A percentile compares a stretch with the other conserved stretches of the same genome.
phyloP scores from a whole-genome alignment of 441 rosid species.

The Populus hybrid region DNA sequence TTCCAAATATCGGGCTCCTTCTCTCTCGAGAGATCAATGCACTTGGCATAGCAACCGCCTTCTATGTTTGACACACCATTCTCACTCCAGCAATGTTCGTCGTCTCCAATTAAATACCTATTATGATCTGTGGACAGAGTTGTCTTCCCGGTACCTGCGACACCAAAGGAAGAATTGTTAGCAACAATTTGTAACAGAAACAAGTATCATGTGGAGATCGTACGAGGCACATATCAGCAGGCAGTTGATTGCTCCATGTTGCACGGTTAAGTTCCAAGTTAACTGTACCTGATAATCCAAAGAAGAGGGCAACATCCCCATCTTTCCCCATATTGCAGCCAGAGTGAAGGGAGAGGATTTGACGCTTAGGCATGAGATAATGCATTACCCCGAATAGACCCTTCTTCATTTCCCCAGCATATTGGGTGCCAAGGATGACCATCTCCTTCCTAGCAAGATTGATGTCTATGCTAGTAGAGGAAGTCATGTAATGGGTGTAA shows the following conservation, averaged over 20 bases:
- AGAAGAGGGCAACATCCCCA: constrained; percentile 97
- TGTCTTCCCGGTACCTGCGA: constrained; percentile 82
- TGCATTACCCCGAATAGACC: constrained; percentile 95
- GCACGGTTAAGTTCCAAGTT: constrained; percentile 22
- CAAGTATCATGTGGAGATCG: constrained; percentile 2
- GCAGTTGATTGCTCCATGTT: constrained; percentile 16
- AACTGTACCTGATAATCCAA: constrained; percentile 87
- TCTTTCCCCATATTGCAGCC: constrained; percentile 95
- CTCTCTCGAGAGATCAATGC: constrained; percentile 80
- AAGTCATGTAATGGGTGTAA: constrained; percentile 94
- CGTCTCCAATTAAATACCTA: constrained; percentile 83
- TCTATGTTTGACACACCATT: constrained; percentile 88
- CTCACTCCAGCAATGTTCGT: constrained; percentile 89
- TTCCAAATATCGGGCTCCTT: constrained; percentile 95
- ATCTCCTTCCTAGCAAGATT: constrained; percentile 90
- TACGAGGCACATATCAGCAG: constrained; percentile 28
- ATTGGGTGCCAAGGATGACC: constrained; percentile 94
- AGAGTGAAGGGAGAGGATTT: constrained; percentile 85
- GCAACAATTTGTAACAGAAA: constrained; percentile 4
- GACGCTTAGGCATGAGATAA: constrained; percentile 96
- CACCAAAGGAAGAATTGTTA: constrained; percentile 11
- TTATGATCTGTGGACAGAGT: constrained; percentile 91
- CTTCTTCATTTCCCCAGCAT: constrained; percentile 98
- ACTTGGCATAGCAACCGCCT: constrained; percentile 95
- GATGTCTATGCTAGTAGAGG: constrained; percentile 89